Percentiles rank a stretch among this genome's conserved stretches.
Conservation (phyloP, 352 stramenopile species). For the Globisporangium echinulatum region DNA sequence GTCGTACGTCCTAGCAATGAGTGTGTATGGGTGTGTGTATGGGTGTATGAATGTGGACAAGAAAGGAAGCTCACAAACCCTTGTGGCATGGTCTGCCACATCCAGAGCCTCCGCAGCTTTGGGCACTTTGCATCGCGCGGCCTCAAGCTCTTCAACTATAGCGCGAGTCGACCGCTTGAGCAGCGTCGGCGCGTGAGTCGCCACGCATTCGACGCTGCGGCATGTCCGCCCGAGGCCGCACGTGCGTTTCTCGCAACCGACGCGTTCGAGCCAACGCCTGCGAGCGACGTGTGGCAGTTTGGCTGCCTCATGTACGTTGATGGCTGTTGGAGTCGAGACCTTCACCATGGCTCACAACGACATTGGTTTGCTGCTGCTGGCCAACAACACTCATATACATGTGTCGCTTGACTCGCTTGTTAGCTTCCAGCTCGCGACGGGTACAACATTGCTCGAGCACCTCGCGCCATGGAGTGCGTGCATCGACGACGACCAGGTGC, state of each 20-base stretch:
- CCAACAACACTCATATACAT: too few species aligned
- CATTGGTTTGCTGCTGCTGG: not conserved
- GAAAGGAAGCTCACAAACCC: too few species aligned
- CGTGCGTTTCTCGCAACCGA: conserved; percentile 34
- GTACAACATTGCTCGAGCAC: conserved; percentile 28
- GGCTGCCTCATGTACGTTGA: conserved; percentile 60
- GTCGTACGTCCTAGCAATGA: conserved; percentile 27
- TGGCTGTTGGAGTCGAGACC: not conserved
- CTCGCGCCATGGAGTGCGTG: conserved; percentile 41
- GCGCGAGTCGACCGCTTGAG: conserved; percentile 33
- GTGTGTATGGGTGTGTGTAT: too few species aligned
- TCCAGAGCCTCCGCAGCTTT: conserved; percentile 32
- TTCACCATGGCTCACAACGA: not conserved
- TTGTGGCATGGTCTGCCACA: not conserved
- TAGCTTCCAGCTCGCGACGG: conserved; percentile 50
- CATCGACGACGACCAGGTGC: conserved; percentile 25
- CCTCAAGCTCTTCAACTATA: conserved; percentile 38
- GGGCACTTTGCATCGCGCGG: conserved; percentile 37
- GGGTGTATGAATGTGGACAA: not conserved
- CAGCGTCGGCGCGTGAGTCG: conserved; percentile 20
- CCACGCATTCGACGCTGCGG: conserved; percentile 18
- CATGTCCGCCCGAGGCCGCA: conserved; percentile 47
- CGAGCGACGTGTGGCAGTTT: conserved; percentile 72
- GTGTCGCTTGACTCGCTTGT: not conserved
- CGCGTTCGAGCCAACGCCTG: conserved; percentile 31